Percentiles rank a stretch among this genome's conserved stretches.
Evolutionary conservation across 176 grass and related monocot species (phyloP).

Genomic region (Elaeis guineensis): DNA sequence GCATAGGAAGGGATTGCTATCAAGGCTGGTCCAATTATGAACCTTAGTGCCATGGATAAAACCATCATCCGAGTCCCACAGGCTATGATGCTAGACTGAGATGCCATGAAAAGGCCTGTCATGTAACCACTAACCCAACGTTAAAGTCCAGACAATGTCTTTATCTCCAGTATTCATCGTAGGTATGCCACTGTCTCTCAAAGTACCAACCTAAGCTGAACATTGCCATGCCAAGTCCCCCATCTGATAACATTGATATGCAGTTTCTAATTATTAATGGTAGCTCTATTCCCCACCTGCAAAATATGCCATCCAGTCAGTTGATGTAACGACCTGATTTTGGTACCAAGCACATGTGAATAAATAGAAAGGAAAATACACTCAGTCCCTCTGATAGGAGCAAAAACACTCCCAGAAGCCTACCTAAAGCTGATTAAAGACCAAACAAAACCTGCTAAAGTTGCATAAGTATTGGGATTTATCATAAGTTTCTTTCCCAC

Average conservation of each 20-base stretch:
- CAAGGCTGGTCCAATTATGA: slow-evolving; percentile 68
- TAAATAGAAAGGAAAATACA: slow-evolving; percentile 1
- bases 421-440: slow-evolving; percentile 85
- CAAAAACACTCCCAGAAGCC: neutral
- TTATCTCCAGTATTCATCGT: slow-evolving; percentile 1
- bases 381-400: too few species aligned
- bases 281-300: slow-evolving; percentile 58
- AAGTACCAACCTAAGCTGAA: slow-evolving; percentile 67
- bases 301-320: slow-evolving; percentile 11
- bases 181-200: neutral
- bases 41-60: slow-evolving; percentile 54
- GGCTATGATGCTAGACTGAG: slow-evolving; percentile 68
- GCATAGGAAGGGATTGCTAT: slow-evolving; percentile 59
- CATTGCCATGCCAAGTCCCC: slow-evolving; percentile 96
- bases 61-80: slow-evolving; percentile 61
- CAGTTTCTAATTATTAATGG: slow-evolving; percentile 50
- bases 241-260: slow-evolving; percentile 79
- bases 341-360: too few species aligned
- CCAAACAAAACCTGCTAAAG: slow-evolving; percentile 56
- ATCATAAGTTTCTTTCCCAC: slow-evolving; percentile 48
- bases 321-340: slow-evolving; percentile 5
- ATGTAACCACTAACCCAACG: neutral
- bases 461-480: slow-evolving; percentile 86
- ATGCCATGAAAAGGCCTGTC: slow-evolving; percentile 76
- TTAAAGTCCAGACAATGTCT: neutral